Percentiles rank a stretch among this genome's conserved stretches.
These are phyloP conservation scores for Vigna angularis DNA, from an alignment of 306 rosid genomes.

Conservation along the genomic window DNA sequence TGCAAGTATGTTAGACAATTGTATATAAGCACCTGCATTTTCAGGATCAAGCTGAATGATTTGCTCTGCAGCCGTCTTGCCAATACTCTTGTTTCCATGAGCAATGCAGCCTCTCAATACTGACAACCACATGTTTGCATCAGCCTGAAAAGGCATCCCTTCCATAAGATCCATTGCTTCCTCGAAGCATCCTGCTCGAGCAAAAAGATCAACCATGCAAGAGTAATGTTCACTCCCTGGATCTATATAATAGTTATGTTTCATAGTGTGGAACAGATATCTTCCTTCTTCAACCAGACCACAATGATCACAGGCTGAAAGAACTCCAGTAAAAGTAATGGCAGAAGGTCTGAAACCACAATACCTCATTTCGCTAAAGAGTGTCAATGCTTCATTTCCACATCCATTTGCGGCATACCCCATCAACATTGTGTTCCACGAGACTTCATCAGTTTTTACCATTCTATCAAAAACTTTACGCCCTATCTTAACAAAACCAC, in stretches of 20 bases:
- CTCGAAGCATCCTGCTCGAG: constrained; percentile 69
- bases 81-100: constrained; percentile 61
- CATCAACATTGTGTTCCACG: constrained; percentile 84
- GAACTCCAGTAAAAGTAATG: constrained; percentile 70
- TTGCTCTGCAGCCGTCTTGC: constrained; percentile 64
- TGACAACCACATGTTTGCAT: constrained; percentile 73
- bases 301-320: constrained; percentile 81
- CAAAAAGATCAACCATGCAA: constrained; percentile 74
- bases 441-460: constrained; percentile 67
- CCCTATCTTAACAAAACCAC: constrained; percentile 71
- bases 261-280: constrained; percentile 62
- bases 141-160: constrained; percentile 70
- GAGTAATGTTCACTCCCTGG: constrained; percentile 72
- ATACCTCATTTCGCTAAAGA: constrained; percentile 66
- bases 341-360: constrained; percentile 62
- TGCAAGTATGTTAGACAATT: constrained; percentile 74
- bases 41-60: constrained; percentile 68
- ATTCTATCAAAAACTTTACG: constrained; percentile 60
- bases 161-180: constrained; percentile 68
- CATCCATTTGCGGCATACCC: constrained; percentile 88
- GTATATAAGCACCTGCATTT: constrained; percentile 73
- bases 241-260: constrained; percentile 54
- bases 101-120: constrained; percentile 75
- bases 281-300: constrained; percentile 80
- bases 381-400: constrained; percentile 68